Conservation (phyloP, 2,329 filamentous ascomycete species). For the Capronia americana region DNA sequence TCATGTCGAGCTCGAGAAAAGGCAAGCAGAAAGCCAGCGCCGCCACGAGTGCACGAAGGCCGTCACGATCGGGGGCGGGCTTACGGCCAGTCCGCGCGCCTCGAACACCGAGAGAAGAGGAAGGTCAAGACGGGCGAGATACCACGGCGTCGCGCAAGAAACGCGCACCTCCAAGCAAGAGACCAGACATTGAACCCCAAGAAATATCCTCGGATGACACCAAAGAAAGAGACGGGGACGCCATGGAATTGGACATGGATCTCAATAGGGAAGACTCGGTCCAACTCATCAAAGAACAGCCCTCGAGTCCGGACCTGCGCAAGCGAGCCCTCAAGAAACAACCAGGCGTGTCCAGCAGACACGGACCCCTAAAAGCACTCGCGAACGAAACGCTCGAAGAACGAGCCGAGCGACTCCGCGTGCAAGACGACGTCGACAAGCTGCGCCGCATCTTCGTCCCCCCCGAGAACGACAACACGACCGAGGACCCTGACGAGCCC, state of each 20-base stretch:
- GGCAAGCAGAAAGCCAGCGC: conserved; percentile 53
- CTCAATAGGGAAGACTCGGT: conserved; percentile 30
- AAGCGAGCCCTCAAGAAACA: conserved; percentile 51
- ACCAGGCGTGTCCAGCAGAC: conserved; percentile 1
- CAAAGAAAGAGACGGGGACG: conserved; percentile 41
- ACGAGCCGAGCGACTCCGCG: conserved; percentile 41
- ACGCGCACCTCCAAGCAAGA: conserved; percentile 3
- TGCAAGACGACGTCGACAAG: conserved; percentile 39
- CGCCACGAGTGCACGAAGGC: conserved; percentile 45
- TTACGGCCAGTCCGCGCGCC: conserved; percentile 33
- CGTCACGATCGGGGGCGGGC: conserved; percentile 44
- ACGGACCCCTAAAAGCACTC: conserved; percentile 18
- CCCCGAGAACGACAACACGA: conserved; percentile 17
- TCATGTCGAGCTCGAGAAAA: conserved; percentile 47
- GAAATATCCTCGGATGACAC: conserved; percentile 27
- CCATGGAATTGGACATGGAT: conserved; percentile 5
- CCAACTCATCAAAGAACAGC: conserved; percentile 41
- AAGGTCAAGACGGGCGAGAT: conserved; percentile 12
- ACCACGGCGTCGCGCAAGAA: conserved; percentile 7
- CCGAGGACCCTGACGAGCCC: conserved; percentile 36
- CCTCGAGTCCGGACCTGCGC: conserved; percentile 49
- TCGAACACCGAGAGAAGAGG: conserved; percentile 21
- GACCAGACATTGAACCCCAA: conserved; percentile 22
- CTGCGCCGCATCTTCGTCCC: conserved; percentile 28
- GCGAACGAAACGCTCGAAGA: conserved; percentile 39